Conservation (phyloP, 441 rosid genomes). For the Raphanus hybrid region DNA sequence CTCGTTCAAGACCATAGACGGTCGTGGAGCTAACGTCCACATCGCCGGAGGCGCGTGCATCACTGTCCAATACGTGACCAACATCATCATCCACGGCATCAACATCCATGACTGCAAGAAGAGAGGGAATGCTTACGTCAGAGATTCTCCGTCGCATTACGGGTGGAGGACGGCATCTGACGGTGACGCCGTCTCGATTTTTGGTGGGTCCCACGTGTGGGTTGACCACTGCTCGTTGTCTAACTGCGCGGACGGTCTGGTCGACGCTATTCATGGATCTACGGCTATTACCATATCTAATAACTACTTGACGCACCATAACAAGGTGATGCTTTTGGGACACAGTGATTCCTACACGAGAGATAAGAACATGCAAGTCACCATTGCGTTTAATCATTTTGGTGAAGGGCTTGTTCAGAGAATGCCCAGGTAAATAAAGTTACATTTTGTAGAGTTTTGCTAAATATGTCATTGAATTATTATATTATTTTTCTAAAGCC, state of each 20-base stretch:
- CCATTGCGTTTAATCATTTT: constrained; percentile 57
- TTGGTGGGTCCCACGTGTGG: constrained; percentile 63
- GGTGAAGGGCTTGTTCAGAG: constrained; percentile 60
- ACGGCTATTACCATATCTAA: constrained; percentile 73
- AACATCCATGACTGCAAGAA: constrained; percentile 64
- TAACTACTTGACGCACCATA: constrained; percentile 68
- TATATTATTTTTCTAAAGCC: not conserved
- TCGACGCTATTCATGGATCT: constrained; percentile 67
- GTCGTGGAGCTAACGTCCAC: constrained; percentile 65
- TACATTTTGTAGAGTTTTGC: not conserved
- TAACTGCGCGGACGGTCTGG: constrained; percentile 64
- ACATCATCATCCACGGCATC: constrained; percentile 66
- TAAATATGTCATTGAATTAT: not conserved
- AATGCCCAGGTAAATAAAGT: constrained; percentile 51
- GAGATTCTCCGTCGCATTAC: constrained; percentile 72
- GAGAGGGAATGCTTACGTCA: constrained; percentile 69
- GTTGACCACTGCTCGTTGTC: constrained; percentile 68
- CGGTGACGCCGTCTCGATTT: constrained; percentile 67
- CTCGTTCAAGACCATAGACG: constrained; percentile 78
- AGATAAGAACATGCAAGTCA: constrained; percentile 59
- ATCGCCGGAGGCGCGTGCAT: constrained; percentile 71
- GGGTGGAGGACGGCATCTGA: constrained; percentile 78
- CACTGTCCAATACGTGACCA: constrained; percentile 64
- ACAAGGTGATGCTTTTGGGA: constrained; percentile 59
- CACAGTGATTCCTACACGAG: constrained; percentile 52